phyloP scores from a whole-genome alignment of 345 rosid species.

The Gossypium thurberi region DNA sequence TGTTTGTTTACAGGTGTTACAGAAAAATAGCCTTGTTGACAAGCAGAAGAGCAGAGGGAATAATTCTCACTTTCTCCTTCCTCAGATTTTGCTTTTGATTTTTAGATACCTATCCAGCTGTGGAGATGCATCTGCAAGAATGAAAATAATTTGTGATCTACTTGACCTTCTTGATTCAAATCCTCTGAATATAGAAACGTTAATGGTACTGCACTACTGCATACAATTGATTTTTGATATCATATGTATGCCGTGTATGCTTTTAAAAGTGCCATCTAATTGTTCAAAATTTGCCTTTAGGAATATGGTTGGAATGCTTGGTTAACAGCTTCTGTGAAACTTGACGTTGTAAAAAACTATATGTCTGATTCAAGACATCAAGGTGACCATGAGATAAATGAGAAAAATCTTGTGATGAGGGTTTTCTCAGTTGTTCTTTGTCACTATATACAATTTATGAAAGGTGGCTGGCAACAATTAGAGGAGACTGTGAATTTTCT shows the following conservation, averaged over 20 bases:
- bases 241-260: not conserved
- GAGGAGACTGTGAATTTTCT: conserved; percentile 90
- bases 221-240: conserved; percentile 1
- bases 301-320: conserved; percentile 96
- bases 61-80: conserved; percentile 69
- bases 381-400: conserved; percentile 41
- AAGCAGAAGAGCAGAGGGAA: conserved; percentile 57
- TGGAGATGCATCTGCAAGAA: conserved; percentile 53
- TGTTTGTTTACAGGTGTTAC: conserved; percentile 56
- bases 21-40: conserved; percentile 61
- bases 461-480: conserved; percentile 97
- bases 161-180: conserved; percentile 84
- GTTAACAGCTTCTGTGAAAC: conserved; percentile 63
- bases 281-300: conserved; percentile 30
- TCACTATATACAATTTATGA: conserved; percentile 68
- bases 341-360: conserved; percentile 58
- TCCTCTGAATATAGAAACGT: conserved; percentile 80
- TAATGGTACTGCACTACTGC: conserved; percentile 63
- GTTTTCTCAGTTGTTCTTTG: conserved; percentile 75
- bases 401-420: conserved; percentile 61
- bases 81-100: conserved; percentile 68
- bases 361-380: conserved; percentile 32
- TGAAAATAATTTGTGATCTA: conserved; percentile 64
- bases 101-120: conserved; percentile 69
- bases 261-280: conserved; percentile 21